Evolutionary conservation across 768 basidiomycete species (phyloP), one percentile per base, ranked within the genome.

Genomic region (Podaxis mareebaensis): DNA sequence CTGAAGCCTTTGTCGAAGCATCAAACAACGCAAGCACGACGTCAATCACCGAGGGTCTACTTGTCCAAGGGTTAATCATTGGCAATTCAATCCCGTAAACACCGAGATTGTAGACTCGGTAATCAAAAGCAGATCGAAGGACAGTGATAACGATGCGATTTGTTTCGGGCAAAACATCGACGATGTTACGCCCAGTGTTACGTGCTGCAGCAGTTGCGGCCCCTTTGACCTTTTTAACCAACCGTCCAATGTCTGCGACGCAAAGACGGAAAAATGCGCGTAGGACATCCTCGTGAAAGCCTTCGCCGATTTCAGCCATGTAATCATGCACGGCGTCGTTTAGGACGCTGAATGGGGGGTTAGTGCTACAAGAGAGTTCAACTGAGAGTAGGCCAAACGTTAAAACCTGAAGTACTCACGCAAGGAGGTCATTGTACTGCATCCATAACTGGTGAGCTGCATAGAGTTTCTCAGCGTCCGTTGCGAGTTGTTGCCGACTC

Each of bases 381-480:
- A 20, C 39, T 40, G 38, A 38, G 36, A n/a, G n/a, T 15, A 26
- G 24, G 13, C 17, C 38, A 10, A 30, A 15, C 3, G 38, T 60
- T 17, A 28, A 20, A 28, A 60, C 46, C 24, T 30, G 42, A 24
- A 15, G 24, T 3, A 75, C 86, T 58, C 69, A 90, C 90, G 81
- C 78, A 30, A 92, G 77, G 30, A 85, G 77, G 46, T 88, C 85
- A 66, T 91, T 91, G 70, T 92, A 83, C 66, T 78, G 77, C n/a
- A 84, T 64, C 96, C 96, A 97, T 24, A 97, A 77, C 44, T 91
- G 88, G 64, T 89, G 85, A 4, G 85, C 88, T 1, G 93, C 91
- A 65, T 89, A 89, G 17, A 96, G 79, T 69, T 92, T 93, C 75
- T 97, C 96, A 1, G 93, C 93, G 70, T 97, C 91, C 20, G 82